Conservation (phyloP, 805 yeast genomes). For the Candida tibetensis region DNA sequence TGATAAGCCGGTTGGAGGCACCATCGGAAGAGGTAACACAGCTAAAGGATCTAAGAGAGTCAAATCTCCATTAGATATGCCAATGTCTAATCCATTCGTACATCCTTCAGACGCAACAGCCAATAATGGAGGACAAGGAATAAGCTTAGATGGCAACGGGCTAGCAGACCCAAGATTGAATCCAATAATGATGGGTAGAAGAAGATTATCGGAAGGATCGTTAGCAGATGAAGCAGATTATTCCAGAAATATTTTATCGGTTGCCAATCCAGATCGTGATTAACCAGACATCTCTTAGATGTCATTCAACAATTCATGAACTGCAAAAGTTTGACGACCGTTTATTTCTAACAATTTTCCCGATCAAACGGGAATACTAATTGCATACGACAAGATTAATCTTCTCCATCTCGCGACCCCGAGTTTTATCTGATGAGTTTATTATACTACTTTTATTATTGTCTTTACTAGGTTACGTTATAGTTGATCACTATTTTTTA, state of each 20-base stretch:
- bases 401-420: not conserved
- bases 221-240: slow-evolving; percentile 84
- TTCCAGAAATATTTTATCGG: slow-evolving; percentile 75
- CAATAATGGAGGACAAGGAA: slow-evolving; percentile 5
- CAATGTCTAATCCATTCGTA: slow-evolving; percentile 58
- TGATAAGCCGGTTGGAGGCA: slow-evolving; percentile 17
- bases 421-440: not conserved
- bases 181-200: slow-evolving; percentile 76
- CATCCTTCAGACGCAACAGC: slow-evolving; percentile 51
- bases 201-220: slow-evolving; percentile 82
- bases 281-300: not conserved
- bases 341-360: not conserved
- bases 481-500: too few species aligned
- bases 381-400: not conserved
- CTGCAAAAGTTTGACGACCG: not conserved
- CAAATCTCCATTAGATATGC: slow-evolving; percentile 36
- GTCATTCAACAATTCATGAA: not conserved
- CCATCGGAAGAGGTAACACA: slow-evolving; percentile 43
- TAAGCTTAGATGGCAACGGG: slow-evolving; percentile 9
- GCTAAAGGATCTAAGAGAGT: slow-evolving; percentile 21
- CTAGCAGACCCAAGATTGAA: slow-evolving; percentile 62
- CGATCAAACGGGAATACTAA: not conserved
- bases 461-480: too few species aligned
- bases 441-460: too few species aligned
- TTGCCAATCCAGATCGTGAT: slow-evolving; percentile 80